These are phyloP conservation scores for Brassica juncea DNA, from an alignment of 345 rosid species.

Conservation along the genomic window DNA sequence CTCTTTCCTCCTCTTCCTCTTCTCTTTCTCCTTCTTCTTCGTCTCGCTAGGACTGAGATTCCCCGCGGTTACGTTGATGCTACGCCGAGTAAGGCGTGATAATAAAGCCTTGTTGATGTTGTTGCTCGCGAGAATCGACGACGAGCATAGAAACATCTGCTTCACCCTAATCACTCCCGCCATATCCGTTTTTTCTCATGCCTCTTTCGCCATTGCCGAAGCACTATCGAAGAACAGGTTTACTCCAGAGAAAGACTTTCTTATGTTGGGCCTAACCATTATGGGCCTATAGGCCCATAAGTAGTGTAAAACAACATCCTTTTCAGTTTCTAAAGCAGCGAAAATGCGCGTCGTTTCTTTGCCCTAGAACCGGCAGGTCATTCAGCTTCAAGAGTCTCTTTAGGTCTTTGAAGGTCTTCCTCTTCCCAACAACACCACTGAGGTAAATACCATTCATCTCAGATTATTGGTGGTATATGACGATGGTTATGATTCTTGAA, in stretches of 20 bases:
- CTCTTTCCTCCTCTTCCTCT: conserved; percentile 35
- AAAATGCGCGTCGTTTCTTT: conserved; percentile 46
- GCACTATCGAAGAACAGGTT: not conserved
- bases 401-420: too few species aligned
- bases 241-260: not conserved
- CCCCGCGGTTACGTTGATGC: conserved; percentile 33
- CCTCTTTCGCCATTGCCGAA: conserved; percentile 28
- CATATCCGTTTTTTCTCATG: conserved; percentile 36
- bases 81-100: conserved; percentile 22
- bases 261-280: conserved; percentile 6
- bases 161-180: conserved; percentile 39
- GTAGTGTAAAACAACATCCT: conserved; percentile 27
- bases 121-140: conserved; percentile 14
- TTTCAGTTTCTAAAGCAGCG: conserved; percentile 32
- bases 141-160: conserved; percentile 32
- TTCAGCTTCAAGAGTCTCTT: too few species aligned
- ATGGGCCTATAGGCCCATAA: conserved; percentile 25
- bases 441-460: too few species aligned
- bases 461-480: too few species aligned
- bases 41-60: conserved; percentile 30
- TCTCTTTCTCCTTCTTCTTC: conserved; percentile 41
- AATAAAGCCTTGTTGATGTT: not conserved
- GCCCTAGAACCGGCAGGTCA: conserved; percentile 43
- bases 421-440: too few species aligned
- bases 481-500: too few species aligned